Conservation (phyloP, 371 early-diverging fungal species). For the Circinella umbellata region DNA sequence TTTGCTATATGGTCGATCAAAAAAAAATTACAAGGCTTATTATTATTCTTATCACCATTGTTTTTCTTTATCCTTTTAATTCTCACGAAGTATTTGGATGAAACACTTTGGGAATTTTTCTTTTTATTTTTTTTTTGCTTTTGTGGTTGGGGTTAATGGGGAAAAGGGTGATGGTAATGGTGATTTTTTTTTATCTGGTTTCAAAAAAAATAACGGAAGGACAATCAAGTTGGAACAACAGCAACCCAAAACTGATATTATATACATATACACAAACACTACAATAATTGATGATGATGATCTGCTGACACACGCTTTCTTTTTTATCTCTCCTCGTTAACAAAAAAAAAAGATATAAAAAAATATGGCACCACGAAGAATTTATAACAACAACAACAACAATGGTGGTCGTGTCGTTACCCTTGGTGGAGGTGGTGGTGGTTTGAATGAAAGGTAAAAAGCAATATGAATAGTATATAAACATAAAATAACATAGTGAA, state of each 20-base stretch:
- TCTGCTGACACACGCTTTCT: slow-evolving; percentile 18
- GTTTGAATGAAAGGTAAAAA: slow-evolving; percentile 51
- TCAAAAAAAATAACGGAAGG: too few relatives aligned
- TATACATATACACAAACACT: too few relatives aligned
- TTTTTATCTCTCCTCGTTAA: slow-evolving; percentile 3
- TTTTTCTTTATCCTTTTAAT: too few relatives aligned
- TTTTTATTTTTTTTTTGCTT: too few relatives aligned
- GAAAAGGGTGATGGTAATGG: too few relatives aligned
- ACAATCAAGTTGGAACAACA: background rate
- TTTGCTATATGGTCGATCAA: too few relatives aligned
- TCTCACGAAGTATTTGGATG: too few relatives aligned
- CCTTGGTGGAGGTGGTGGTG: slow-evolving; percentile 30
- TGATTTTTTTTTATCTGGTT: background rate
- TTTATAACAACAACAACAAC: slow-evolving; percentile 8
- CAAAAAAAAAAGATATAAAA: background rate
- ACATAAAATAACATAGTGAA: too few relatives aligned
- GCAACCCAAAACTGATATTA: background rate
- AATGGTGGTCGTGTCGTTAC: slow-evolving; percentile 18
- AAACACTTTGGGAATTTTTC: too few relatives aligned
- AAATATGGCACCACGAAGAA: slow-evolving; percentile 23
- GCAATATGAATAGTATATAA: background rate
- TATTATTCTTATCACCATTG: too few relatives aligned
- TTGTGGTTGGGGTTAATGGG: too few relatives aligned
- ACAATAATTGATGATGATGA: background rate
- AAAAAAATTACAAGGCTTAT: too few relatives aligned